These are phyloP conservation scores for Lactarius hengduanensis DNA, from an alignment of 768 basidiomycete genomes.

Conservation along the genomic window DNA sequence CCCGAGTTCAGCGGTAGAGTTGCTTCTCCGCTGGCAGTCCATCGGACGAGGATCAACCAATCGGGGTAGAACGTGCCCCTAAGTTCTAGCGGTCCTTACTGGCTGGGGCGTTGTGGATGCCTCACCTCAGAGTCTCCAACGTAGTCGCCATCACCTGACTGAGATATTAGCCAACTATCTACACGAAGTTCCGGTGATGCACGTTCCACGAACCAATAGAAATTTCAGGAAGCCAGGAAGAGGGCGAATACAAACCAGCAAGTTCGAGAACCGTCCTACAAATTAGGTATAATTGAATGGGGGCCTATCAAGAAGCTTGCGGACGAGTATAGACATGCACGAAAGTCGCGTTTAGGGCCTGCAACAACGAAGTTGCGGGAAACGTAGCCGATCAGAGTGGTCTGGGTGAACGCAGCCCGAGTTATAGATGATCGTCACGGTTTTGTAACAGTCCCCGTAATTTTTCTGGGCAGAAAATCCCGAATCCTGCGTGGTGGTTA, in stretches of 20 bases:
- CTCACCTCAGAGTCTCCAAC: constrained; percentile 13
- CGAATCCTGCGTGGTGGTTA: not conserved
- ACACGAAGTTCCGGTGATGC: constrained; percentile 8
- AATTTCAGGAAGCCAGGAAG: constrained; percentile 8
- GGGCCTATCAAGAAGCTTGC: constrained; percentile 6
- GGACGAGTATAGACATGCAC: constrained; percentile 10
- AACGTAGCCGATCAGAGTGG: constrained; percentile 21
- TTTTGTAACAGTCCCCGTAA: constrained; percentile 6
- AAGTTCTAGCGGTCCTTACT: constrained; percentile 5
- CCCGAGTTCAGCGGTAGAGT: constrained; percentile 21
- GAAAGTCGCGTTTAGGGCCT: constrained; percentile 16
- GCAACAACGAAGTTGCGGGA: constrained; percentile 6
- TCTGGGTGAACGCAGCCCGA: constrained; percentile 9
- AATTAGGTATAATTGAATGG: constrained; percentile 17
- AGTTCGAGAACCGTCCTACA: constrained; percentile 12
- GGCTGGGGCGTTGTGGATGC: constrained; percentile 1
- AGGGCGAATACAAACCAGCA: not conserved
- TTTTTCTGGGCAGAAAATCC: constrained; percentile 9
- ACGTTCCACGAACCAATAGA: constrained; percentile 14
- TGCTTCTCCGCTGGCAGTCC: constrained; percentile 17
- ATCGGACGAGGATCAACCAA: constrained; percentile 22
- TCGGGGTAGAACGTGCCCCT: constrained; percentile 17
- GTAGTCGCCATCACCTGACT: constrained; percentile 10
- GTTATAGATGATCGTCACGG: constrained; percentile 17
- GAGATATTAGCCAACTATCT: not conserved